These are phyloP conservation scores for Sphaerulina populicola DNA, from an alignment of 2,329 filamentous ascomycete species.

Conservation along the genomic window DNA sequence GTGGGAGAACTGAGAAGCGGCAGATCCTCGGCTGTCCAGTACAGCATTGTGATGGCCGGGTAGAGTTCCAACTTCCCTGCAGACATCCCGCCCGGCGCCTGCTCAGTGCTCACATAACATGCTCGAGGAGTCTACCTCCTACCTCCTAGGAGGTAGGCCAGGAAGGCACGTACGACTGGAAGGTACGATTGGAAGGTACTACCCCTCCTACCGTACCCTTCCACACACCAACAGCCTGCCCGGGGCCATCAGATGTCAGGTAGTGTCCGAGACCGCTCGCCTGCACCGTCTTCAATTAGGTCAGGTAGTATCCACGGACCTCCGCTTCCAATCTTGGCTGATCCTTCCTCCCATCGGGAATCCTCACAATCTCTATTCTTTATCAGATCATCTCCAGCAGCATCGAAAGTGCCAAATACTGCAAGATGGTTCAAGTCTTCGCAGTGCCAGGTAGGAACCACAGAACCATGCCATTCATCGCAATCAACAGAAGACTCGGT, in stretches of 20 bases:
- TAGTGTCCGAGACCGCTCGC: background rate
- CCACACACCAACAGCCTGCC: background rate
- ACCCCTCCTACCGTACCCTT: background rate
- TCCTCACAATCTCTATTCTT: background rate
- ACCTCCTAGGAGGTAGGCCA: too few species aligned
- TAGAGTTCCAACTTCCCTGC: background rate
- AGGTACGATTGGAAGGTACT: too few species aligned
- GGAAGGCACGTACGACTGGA: too few species aligned
- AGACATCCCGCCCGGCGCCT: background rate
- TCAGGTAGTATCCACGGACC: too few species aligned
- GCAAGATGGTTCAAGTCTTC: slow-evolving; percentile 61
- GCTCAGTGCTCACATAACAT: background rate
- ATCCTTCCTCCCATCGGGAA: background rate
- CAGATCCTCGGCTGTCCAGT: background rate
- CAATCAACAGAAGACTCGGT: background rate
- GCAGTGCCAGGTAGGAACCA: slow-evolving; percentile 51
- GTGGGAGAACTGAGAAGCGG: background rate
- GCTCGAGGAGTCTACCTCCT: too few species aligned
- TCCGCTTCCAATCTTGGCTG: too few species aligned
- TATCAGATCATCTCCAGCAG: slow-evolving; percentile 14
- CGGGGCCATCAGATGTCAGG: too few species aligned
- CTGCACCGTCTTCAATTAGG: too few species aligned
- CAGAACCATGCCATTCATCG: background rate
- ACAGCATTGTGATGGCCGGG: background rate
- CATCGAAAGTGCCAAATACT: background rate